Percentiles rank a stretch among this genome's conserved stretches.
These are phyloP conservation scores for Fomitiporia mediterranea DNA, from an alignment of 1,284 basidiomycete genomes.

Conservation along the genomic window DNA sequence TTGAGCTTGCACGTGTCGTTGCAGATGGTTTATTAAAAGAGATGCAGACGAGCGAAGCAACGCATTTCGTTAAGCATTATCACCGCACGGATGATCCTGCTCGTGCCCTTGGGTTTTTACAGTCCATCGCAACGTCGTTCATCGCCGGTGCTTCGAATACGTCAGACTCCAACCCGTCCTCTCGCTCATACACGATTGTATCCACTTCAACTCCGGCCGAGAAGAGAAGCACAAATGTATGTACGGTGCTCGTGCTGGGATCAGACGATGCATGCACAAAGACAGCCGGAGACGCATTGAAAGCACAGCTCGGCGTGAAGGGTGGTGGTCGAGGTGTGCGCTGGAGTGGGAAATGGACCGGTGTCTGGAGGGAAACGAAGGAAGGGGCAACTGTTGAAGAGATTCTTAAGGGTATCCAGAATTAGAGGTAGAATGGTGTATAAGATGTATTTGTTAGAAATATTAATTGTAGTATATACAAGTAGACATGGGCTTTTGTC, in stretches of 20 bases:
- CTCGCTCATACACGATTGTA: constrained; percentile 45
- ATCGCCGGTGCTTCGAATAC: constrained; percentile 21
- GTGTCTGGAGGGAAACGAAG: constrained; percentile 40
- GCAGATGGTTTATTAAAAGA: constrained; percentile 42
- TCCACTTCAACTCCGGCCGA: constrained; percentile 57
- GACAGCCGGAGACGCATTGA: constrained; percentile 52
- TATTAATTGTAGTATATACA: too few relatives aligned
- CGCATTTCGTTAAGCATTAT: constrained; percentile 42
- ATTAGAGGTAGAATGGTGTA: too few relatives aligned
- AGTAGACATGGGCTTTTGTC: too few relatives aligned
- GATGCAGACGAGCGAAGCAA: constrained; percentile 23
- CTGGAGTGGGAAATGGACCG: constrained; percentile 65
- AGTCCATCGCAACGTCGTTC: constrained; percentile 49
- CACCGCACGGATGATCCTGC: constrained; percentile 59
- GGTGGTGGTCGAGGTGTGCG: constrained; percentile 59
- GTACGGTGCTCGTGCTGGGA: constrained; percentile 49
- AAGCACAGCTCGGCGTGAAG: constrained; percentile 51
- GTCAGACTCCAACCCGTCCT: constrained; percentile 26
- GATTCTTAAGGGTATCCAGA: constrained; percentile 37
- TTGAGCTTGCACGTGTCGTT: constrained; percentile 60
- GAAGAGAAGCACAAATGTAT: constrained; percentile 50
- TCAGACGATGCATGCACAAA: constrained; percentile 59
- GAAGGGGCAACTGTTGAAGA: constrained; percentile 40
- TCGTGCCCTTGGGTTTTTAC: constrained; percentile 59
- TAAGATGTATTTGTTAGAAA: constrained; percentile 10